Evolutionary conservation across 2,329 filamentous ascomycete genomes (phyloP).

Genomic region (Calonectria henricotiae): DNA sequence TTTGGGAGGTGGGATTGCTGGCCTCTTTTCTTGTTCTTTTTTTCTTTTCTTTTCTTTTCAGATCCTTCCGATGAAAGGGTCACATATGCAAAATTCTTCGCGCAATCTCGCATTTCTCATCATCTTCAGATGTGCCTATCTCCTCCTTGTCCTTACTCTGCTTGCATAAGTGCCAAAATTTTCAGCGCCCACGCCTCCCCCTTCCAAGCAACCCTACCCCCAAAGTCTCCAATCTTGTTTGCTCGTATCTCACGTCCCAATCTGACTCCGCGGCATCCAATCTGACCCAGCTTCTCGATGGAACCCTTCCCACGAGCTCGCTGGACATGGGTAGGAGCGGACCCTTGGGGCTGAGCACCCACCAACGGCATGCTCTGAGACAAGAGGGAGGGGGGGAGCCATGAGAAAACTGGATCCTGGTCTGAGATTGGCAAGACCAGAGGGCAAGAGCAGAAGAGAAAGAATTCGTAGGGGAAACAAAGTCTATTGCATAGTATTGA

Average conservation of each 20-base stretch:
- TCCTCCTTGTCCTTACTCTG: neutral
- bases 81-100: constrained; percentile 22
- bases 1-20: constrained; percentile 11
- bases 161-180: constrained; percentile 23
- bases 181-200: constrained; percentile 4
- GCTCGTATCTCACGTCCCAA: constrained; percentile 39
- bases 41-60: constrained; percentile 13
- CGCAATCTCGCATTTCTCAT: constrained; percentile 24
- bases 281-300: constrained; percentile 44
- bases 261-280: constrained; percentile 36
- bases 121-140: constrained; percentile 8
- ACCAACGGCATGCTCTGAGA: constrained; percentile 25
- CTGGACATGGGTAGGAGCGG: constrained; percentile 35
- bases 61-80: constrained; percentile 8
- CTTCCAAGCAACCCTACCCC: constrained; percentile 17
- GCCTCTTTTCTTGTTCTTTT: neutral
- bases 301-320: constrained; percentile 43
- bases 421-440: neutral
- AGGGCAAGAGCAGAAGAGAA: neutral
- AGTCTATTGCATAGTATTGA: constrained; percentile 7
- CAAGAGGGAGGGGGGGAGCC: constrained; percentile 15
- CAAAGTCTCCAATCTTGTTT: constrained; percentile 24
- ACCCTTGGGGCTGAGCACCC: constrained; percentile 28
- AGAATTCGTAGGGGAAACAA: neutral
- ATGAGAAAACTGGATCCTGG: constrained; percentile 15